Evolutionary conservation across 768 basidiomycete genomes (phyloP).

Genomic region (Lactarius trivialis): DNA sequence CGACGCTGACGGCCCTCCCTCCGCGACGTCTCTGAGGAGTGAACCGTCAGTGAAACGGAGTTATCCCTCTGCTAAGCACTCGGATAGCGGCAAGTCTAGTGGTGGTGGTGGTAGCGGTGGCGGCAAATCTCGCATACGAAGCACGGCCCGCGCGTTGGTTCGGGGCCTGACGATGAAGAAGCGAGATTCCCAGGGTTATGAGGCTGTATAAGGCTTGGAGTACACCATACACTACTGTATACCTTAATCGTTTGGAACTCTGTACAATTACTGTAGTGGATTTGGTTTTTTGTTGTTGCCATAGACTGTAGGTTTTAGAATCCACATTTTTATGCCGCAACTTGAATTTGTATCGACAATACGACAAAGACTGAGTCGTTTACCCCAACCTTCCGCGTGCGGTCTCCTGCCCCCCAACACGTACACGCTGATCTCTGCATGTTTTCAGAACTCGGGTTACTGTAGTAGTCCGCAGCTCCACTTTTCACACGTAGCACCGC

Average conservation of each 20-base stretch:
- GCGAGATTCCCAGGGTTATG: neutral
- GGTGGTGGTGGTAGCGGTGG: neutral
- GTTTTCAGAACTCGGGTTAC: neutral
- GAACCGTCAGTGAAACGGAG: neutral
- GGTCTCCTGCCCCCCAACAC: no score
- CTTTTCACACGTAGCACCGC: no score
- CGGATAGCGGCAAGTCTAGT: neutral
- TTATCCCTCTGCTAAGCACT: neutral
- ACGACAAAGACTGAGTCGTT: no score
- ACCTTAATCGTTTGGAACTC: neutral
- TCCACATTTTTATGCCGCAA: neutral
- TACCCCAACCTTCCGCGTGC: no score
- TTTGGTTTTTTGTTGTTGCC: neutral
- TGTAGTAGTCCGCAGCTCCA: neutral
- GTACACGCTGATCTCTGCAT: neutral
- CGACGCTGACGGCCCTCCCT: neutral
- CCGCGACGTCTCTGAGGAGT: neutral
- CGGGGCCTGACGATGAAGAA: slow-evolving; percentile 3
- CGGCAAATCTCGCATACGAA: neutral
- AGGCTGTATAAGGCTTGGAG: neutral
- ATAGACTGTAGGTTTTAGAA: neutral
- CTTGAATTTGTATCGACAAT: neutral
- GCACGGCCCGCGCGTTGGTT: neutral
- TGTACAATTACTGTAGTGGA: neutral
- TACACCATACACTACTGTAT: neutral